Percentiles rank a stretch among this genome's conserved stretches.
Conservation (phyloP, 495 filamentous ascomycete genomes). For the Usnea hakonensis region DNA sequence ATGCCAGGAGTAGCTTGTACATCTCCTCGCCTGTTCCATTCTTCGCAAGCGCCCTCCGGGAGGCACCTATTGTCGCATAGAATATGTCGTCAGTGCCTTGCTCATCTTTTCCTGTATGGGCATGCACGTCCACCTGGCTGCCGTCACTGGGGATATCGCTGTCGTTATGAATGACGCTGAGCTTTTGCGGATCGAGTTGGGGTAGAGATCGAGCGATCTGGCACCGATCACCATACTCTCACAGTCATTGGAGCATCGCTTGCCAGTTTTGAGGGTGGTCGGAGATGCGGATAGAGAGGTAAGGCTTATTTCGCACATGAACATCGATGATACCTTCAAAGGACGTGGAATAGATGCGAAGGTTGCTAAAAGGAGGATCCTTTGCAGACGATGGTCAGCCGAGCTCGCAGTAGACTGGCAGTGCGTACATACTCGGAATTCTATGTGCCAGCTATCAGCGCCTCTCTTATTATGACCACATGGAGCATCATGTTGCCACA, state of each 20-base stretch:
- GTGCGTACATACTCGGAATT: neutral
- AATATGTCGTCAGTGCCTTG: too few relatives aligned
- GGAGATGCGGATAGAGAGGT: neutral
- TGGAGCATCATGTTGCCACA: neutral
- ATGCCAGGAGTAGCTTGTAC: too few relatives aligned
- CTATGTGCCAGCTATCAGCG: neutral
- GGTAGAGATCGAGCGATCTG: neutral
- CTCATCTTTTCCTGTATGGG: too few relatives aligned
- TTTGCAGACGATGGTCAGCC: neutral
- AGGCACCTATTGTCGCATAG: too few relatives aligned
- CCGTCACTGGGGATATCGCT: too few relatives aligned
- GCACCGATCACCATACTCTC: neutral
- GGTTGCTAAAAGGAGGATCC: neutral
- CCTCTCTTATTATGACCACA: neutral
- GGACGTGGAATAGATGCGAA: neutral
- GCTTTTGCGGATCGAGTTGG: too few relatives aligned
- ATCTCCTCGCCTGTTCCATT: too few relatives aligned
- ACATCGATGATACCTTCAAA: neutral
- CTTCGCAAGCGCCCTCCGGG: too few relatives aligned
- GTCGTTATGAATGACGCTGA: too few relatives aligned
- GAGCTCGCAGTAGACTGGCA: neutral
- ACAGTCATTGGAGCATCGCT: conserved; percentile 4
- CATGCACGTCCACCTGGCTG: too few relatives aligned
- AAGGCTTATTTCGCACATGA: neutral
- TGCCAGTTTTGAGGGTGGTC: neutral